Conservation (phyloP, 106 monocot genomes). For the Allium cepa region DNA sequence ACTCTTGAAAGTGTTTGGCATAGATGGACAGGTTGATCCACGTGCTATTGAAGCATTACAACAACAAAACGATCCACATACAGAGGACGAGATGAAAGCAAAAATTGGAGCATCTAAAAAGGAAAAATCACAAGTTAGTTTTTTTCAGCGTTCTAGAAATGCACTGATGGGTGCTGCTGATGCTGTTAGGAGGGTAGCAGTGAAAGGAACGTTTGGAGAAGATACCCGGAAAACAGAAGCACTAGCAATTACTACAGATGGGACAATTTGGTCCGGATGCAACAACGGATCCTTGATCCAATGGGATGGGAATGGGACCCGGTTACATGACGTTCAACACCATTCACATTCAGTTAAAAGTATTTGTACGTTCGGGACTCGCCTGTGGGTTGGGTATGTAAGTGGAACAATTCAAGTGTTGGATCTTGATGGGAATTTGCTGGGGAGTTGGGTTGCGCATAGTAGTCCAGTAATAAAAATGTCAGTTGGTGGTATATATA, state of each 20-base stretch:
- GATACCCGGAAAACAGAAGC: constrained; percentile 43
- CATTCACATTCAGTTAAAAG: constrained; percentile 24
- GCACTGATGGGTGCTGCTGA: constrained; percentile 60
- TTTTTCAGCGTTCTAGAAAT: constrained; percentile 51
- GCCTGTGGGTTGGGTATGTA: constrained; percentile 45
- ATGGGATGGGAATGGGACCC: constrained; percentile 49
- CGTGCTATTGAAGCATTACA: constrained; percentile 18
- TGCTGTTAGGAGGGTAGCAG: constrained; percentile 50
- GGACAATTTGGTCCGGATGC: constrained; percentile 45
- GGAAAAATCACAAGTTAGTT: constrained; percentile 39
- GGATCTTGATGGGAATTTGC: constrained; percentile 47
- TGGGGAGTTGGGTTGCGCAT: constrained; percentile 49
- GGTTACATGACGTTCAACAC: constrained; percentile 35
- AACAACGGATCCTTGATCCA: constrained; percentile 46
- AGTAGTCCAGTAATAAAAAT: constrained; percentile 45
- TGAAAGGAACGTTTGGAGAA: constrained; percentile 45
- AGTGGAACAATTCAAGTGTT: constrained; percentile 43
- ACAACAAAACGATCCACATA: constrained; percentile 25
- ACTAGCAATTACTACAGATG: constrained; percentile 33
- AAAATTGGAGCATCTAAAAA: constrained; percentile 35
- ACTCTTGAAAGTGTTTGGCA: constrained; percentile 42
- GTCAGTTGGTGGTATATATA: constrained; percentile 31
- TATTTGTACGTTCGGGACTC: constrained; percentile 33
- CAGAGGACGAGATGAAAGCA: constrained; percentile 34
- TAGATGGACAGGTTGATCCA: constrained; percentile 48